A percentile compares a stretch with the other conserved stretches of the same genome.
phyloP scores from a whole-genome alignment of 768 basidiomycete species.

The Russula ochroleuca region DNA sequence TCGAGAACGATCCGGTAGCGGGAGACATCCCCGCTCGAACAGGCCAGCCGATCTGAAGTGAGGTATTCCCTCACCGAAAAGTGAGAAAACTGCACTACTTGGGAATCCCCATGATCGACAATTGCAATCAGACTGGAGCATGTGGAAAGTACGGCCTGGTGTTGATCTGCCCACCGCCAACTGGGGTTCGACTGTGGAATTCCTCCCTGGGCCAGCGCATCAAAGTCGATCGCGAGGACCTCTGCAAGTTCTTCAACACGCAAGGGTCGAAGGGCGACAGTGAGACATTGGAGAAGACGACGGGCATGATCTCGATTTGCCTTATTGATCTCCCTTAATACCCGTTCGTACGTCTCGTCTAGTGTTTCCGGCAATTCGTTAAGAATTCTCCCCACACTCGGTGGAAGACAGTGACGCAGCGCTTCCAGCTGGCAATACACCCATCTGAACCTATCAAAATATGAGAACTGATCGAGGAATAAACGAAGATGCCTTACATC shows the following conservation, averaged over 20 bases:
- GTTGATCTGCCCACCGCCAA: conserved; percentile 4
- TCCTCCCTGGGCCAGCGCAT: neutral
- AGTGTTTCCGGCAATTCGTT: neutral
- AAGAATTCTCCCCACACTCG: neutral
- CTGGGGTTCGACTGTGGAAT: neutral
- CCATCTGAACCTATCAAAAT: neutral
- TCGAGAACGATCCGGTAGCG: neutral
- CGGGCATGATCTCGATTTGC: neutral
- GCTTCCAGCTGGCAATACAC: neutral
- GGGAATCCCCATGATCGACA: neutral
- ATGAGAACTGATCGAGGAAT: neutral
- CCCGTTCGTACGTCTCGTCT: neutral
- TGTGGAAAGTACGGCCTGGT: neutral
- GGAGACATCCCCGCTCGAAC: neutral
- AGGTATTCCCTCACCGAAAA: conserved; percentile 13
- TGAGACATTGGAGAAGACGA: conserved; percentile 15
- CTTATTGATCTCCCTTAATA: neutral
- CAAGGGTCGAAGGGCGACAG: neutral
- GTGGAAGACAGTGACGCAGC: neutral
- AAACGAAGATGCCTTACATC: neutral
- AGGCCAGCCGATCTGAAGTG: neutral
- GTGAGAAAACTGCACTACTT: conserved; percentile 16
- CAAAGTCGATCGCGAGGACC: conserved; percentile 15
- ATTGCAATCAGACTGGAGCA: conserved; percentile 12
- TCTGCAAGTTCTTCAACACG: conserved; percentile 6